phyloP scores from a whole-genome alignment of 345 rosid genomes.

The Lumnitzera racemosa region DNA sequence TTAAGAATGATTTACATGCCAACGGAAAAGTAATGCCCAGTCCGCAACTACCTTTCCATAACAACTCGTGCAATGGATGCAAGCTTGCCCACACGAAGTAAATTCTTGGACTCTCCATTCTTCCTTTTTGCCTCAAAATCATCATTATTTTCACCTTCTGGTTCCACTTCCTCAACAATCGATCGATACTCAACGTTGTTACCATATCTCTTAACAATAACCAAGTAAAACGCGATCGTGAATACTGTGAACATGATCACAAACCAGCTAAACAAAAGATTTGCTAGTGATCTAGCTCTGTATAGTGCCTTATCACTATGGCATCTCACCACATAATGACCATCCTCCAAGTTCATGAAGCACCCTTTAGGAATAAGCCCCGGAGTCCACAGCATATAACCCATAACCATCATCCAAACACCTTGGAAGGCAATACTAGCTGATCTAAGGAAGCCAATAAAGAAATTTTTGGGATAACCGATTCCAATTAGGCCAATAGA shows the following conservation, averaged over 20 bases:
- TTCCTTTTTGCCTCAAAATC: too few relatives aligned
- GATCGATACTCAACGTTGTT: constrained; percentile 31
- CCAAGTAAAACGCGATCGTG: constrained; percentile 31
- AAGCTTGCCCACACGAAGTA: too few relatives aligned
- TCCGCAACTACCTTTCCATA: too few relatives aligned
- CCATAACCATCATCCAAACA: constrained; percentile 61
- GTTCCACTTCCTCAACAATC: constrained; percentile 26
- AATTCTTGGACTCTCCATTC: too few relatives aligned
- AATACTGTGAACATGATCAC: constrained; percentile 33
- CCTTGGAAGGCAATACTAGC: constrained; percentile 57
- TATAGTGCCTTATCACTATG: constrained; percentile 30
- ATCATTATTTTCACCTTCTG: too few relatives aligned
- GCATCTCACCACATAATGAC: constrained; percentile 54
- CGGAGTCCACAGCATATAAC: constrained; percentile 67
- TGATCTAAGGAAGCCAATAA: constrained; percentile 59
- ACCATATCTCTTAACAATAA: constrained; percentile 24
- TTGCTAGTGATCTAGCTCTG: constrained; percentile 58
- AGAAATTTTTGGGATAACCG: constrained; percentile 46
- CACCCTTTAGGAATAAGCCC: constrained; percentile 50
- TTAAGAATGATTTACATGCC: too few relatives aligned
- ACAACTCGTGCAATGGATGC: too few relatives aligned
- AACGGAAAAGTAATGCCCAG: too few relatives aligned
- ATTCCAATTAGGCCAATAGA: constrained; percentile 53
- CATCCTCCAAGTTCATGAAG: constrained; percentile 47
- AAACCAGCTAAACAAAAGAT: constrained; percentile 55